Evolutionary conservation across 352 stramenopile species (phyloP), one percentile per base, ranked within the genome.

Genomic region (Globisporangium acanthophoron): DNA sequence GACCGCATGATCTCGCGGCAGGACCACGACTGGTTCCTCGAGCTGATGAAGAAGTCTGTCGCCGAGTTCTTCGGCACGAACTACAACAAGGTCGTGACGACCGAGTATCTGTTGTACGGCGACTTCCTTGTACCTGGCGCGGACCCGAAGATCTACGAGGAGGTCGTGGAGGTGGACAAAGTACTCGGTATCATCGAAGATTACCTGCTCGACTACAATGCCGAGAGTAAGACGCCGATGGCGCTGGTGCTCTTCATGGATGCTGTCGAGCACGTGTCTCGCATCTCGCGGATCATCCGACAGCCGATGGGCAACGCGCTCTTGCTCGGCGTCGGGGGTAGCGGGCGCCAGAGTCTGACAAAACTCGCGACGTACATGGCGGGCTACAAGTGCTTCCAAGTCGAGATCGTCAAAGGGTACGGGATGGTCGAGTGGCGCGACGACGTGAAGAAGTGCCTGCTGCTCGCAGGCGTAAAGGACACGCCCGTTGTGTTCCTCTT

Each of bases 341-440:
- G 85, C 62, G 94, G 94, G 6, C 83, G 94, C 5, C 94, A 98
- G 62, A 96, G 80, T 62, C 69, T 98, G 13, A 97, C 92, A 0
- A 91, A 95, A 24, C 73, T 98, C 0, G 90, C 94, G 11, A 90
- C 88, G 0, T 98, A 96, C 54, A 97, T 98, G 80, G 89, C 90
- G 3, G 89, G 89, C 0, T 98, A 97, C 69, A 85, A 92, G 35
- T 86, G 95, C 15, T 97, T 96, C 47, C 92, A 98, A 64, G 88
- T 98, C n/a, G 94, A 98, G 64, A 98, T 98, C 58, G 76, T 92
- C 5, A 98, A 98, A 57, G 90, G 88, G 7, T 98, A 98, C 57
- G 90, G 93, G 12, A 86, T 95, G 56, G 69, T 69, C 0, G 92
- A 98, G 61, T 98, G 93, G 92, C 86, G 90, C 20, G 93, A 98